phyloP scores from a whole-genome alignment of 495 filamentous ascomycete genomes.

The Hamigera avellanea region DNA sequence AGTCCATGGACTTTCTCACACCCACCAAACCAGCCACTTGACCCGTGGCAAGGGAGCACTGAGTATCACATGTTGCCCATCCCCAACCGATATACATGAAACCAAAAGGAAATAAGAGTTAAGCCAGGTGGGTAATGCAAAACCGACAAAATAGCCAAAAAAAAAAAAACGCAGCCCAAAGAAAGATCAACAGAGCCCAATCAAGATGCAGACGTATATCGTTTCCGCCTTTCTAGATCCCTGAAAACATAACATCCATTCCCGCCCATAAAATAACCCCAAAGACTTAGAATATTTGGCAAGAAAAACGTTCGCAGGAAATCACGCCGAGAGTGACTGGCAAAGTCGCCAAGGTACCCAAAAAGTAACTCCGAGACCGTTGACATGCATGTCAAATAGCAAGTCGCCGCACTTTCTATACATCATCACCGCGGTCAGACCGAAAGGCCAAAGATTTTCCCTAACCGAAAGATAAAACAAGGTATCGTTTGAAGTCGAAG shows the following conservation, averaged over 20 bases:
- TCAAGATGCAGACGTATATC: conserved; percentile 42
- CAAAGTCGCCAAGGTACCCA: conserved; percentile 21
- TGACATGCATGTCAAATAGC: conserved; percentile 26
- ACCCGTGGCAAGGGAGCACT: conserved; percentile 23
- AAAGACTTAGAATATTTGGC: conserved; percentile 19
- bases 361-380: conserved; percentile 26
- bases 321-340: conserved; percentile 11
- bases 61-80: conserved; percentile 24
- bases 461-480: conserved; percentile 31
- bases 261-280: conserved; percentile 23
- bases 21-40: conserved; percentile 18
- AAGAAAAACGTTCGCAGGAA: conserved; percentile 12
- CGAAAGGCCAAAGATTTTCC: conserved; percentile 21
- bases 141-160: conserved; percentile 4
- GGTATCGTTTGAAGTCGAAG: conserved; percentile 25
- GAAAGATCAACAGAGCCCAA: conserved; percentile 32
- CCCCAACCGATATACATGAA: conserved; percentile 33
- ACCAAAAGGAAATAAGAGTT: conserved; percentile 14
- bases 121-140: conserved; percentile 11
- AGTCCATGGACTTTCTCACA: conserved; percentile 33
- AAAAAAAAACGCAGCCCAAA: conserved; percentile 17
- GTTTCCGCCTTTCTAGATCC: conserved; percentile 43
- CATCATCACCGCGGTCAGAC: conserved; percentile 30
- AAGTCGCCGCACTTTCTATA: conserved; percentile 35
- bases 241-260: conserved; percentile 30